Evolutionary conservation across 2,329 filamentous ascomycete species (phyloP), one percentile per base, ranked within the genome.

Genomic region (Trichocomaceae sp.): DNA sequence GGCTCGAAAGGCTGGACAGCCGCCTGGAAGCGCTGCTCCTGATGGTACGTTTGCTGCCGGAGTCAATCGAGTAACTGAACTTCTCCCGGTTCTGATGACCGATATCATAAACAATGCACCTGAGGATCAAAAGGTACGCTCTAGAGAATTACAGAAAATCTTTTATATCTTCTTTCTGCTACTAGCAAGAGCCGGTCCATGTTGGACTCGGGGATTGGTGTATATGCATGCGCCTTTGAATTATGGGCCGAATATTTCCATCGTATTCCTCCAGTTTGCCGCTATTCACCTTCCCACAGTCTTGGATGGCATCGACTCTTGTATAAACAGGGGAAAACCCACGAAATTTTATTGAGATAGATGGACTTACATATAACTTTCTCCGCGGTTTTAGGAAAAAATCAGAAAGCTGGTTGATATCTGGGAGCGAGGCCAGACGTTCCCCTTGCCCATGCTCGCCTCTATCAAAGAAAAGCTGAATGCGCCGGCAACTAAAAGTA

Each of bases 351-450:
- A 8, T 35, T 35, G 8, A 68, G 67, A 73, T 67, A 68, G 67
- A 65, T 59, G 63, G 64, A 77, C 78, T 81, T 77, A 81, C 78
- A 68, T 75, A 72, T 73, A 57, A 57, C 64, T 69, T 67, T 68
- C 60, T 69, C 62, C 69, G 55, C 64, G 55, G 48, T 62, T 84
- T 78, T 86, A 93, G 88, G 90, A 95, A 71, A 97, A 96, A 78
- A 92, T 97, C 73, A 85, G 81, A 69, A 97, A 97, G 72, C 82
- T 99, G 64, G 79, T 97, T 75, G 91, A 96, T 69, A 99, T 99
- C 63, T 99, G 93, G 93, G 91, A 96, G 70, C 93, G 93, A 67
- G 90, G 89, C 61, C 86, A 87, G 69, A 97, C 91, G 20, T 97
- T 99, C 72, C 90, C 93, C 23, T 70, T 80, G 42, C 73, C 84